A percentile compares a stretch with the other conserved stretches of the same genome.
phyloP scores from a whole-genome alignment of 2,329 filamentous ascomycete genomes.

The Aspergillus puulaauensis region DNA sequence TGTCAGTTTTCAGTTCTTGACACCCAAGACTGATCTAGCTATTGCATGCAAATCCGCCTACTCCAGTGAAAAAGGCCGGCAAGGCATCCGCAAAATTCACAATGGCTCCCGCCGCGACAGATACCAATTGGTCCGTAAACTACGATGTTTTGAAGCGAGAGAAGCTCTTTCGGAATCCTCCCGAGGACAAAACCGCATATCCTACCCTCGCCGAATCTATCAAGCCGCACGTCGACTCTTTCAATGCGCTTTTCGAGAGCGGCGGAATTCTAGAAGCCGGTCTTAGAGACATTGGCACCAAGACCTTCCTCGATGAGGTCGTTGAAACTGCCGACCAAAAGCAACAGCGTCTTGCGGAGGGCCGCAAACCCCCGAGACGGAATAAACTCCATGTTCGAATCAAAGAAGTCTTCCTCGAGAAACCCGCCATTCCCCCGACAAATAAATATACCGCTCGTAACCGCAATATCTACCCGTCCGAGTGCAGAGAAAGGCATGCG shows the following conservation, averaged over 20 bases:
- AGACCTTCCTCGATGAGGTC: conserved; percentile 81
- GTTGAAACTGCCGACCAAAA: conserved; percentile 41
- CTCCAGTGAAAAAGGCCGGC: neutral
- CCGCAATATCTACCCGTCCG: conserved; percentile 83
- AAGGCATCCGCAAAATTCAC: conserved; percentile 15
- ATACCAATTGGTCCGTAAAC: conserved; percentile 76
- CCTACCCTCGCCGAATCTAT: conserved; percentile 83
- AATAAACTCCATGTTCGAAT: conserved; percentile 78
- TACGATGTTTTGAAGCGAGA: conserved; percentile 86
- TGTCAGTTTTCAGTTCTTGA: neutral
- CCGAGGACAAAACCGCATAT: conserved; percentile 82
- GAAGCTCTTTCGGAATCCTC: conserved; percentile 83
- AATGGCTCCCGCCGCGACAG: conserved; percentile 60
- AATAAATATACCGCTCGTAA: conserved; percentile 81
- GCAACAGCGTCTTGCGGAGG: conserved; percentile 50
- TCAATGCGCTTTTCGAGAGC: conserved; percentile 81
- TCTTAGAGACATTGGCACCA: conserved; percentile 84
- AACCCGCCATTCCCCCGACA: conserved; percentile 71
- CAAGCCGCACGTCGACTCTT: conserved; percentile 89
- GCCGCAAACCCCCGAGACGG: conserved; percentile 54
- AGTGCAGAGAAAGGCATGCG: conserved; percentile 90
- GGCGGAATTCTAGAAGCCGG: conserved; percentile 73
- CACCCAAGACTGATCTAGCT: neutral
- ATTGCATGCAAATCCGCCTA: conserved; percentile 18
- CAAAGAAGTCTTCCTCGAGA: conserved; percentile 79